These are phyloP conservation scores for Halenospora varia DNA, from an alignment of 495 filamentous ascomycete species.

Conservation along the genomic window DNA sequence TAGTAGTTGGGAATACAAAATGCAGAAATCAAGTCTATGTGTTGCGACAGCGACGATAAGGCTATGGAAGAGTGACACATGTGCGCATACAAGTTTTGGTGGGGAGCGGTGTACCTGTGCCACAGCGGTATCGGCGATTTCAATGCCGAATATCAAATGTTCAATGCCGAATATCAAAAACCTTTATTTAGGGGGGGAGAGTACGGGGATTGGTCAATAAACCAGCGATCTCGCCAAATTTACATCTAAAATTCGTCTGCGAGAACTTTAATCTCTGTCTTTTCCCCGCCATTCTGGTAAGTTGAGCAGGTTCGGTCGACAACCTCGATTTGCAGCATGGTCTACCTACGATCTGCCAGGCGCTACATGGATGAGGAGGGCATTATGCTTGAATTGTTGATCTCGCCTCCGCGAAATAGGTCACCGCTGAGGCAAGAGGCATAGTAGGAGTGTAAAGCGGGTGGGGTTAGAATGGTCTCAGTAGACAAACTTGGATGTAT, in stretches of 20 bases:
- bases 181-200: no score
- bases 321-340: background rate
- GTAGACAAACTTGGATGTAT: conserved; percentile 10
- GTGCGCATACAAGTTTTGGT: no score
- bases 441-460: conserved; percentile 6
- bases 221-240: background rate
- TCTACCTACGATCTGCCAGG: background rate
- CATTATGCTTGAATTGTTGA: background rate
- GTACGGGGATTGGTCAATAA: background rate
- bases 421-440: conserved; percentile 1
- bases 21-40: no score
- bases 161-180: no score
- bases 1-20: no score
- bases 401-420: conserved; percentile 3
- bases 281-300: background rate
- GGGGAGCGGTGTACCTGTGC: no score
- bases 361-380: background rate
- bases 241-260: background rate
- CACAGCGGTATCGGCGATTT: no score
- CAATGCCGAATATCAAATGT: no score
- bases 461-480: conserved; percentile 7
- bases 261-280: background rate
- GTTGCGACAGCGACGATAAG: no score
- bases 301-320: background rate
- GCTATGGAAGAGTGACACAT: no score